Evolutionary conservation across 75 land plant species (phyloP).

Genomic region (Sequoiadendron giganteum): DNA sequence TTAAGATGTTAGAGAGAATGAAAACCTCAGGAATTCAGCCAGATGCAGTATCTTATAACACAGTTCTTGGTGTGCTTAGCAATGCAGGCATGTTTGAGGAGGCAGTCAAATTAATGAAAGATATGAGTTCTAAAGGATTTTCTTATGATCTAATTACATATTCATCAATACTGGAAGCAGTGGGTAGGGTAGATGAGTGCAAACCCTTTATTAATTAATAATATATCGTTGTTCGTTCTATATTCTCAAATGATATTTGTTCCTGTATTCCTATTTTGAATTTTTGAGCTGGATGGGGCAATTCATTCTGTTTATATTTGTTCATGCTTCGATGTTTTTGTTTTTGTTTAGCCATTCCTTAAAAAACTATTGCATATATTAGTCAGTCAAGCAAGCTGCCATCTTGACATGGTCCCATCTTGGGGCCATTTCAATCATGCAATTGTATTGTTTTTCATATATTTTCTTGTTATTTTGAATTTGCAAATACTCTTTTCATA

Average conservation of each 20-base stretch:
- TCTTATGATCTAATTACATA: slow-evolving; percentile 68
- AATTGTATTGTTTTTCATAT: background rate
- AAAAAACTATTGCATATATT: background rate
- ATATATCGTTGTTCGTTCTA: background rate
- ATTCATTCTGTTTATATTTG: background rate
- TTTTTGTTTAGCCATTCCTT: background rate
- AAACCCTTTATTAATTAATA: slow-evolving; percentile 4
- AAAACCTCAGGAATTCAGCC: slow-evolving; percentile 47
- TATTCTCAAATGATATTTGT: background rate
- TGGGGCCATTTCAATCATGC: background rate
- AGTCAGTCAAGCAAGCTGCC: background rate
- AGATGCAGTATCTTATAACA: slow-evolving; percentile 82
- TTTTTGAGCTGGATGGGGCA: background rate
- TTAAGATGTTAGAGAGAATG: slow-evolving; percentile 62
- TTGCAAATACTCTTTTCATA: background rate
- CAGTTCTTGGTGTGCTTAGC: slow-evolving; percentile 71
- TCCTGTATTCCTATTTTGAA: background rate
- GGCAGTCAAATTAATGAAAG: slow-evolving; percentile 70
- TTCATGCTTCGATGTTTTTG: background rate
- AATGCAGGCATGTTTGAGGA: slow-evolving; percentile 77
- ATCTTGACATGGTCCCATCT: background rate
- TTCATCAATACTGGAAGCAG: slow-evolving; percentile 70
- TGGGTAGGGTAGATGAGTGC: slow-evolving; percentile 56
- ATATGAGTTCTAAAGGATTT: slow-evolving; percentile 59
- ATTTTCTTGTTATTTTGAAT: background rate